Evolutionary conservation across 305 asterid species (phyloP), one percentile per base, ranked within the genome.

Genomic region (Fraxinus latifolia): DNA sequence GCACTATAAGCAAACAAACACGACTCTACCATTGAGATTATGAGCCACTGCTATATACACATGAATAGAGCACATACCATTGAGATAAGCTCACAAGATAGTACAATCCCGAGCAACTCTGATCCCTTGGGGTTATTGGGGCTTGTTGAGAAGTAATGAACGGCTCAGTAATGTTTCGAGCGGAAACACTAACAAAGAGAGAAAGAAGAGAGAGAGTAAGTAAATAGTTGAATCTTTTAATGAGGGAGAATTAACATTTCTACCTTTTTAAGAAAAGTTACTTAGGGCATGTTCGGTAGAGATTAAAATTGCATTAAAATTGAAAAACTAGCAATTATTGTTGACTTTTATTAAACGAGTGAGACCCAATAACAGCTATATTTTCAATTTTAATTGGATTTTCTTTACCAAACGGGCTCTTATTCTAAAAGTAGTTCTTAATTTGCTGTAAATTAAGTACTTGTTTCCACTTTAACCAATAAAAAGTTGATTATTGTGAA

Each of bases 21-120:
- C 72, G 50, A 21, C 83, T 86, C 85, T 84, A 86, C 88, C 31
- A 67, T 76, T 82, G 83, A 81, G 42, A 83, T 80, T 78, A 74
- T 44, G 83, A 83, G 76, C 77, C 78, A 80, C 79, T 82, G 84
- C 81, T 89, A 88, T 89, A 76, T 88, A 88, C 92, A 89, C 71
- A 84, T 76, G 75, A 84, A 85, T 50, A 7, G 23, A 50, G 62
- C 62, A 50, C 62, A 14, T 44, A 14, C 88, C 87, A 17, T 71
- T 77, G 82, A 55, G 68, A 68, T 80, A 23, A 32, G 79, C 83
- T 71, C 86, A 23, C 70, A 55, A 81, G 87, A 83, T 55, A 60
- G 27, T 77, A 50, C 84, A 14, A 25, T 83, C 74, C 81, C 78
- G 68, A 78, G 47, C 70, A 79, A 77, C 80, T 71, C 74, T 5